phyloP scores from a whole-genome alignment of 2,329 filamentous ascomycete genomes.

The Acephala macrosclerotiorum region DNA sequence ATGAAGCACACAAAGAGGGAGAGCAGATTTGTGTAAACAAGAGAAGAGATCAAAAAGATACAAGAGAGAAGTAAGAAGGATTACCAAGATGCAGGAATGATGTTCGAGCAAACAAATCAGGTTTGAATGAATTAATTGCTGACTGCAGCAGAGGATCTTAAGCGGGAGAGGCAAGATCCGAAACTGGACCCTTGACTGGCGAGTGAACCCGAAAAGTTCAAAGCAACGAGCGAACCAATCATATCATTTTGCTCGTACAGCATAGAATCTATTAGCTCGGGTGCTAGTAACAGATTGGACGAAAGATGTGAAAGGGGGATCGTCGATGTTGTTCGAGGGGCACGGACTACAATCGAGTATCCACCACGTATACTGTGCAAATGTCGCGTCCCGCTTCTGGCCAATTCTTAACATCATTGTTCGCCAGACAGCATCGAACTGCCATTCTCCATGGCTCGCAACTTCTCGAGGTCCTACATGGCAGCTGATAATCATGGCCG shows the following conservation, averaged over 20 bases:
- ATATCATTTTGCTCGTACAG: neutral
- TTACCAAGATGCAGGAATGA: neutral
- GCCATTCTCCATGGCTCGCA: neutral
- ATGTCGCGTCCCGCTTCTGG: neutral
- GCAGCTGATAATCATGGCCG: neutral
- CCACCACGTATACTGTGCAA: neutral
- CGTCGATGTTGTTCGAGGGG: neutral
- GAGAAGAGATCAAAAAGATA: neutral
- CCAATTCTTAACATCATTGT: neutral
- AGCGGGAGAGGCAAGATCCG: slow-evolving; percentile 1
- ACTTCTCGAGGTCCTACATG: neutral
- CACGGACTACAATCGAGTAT: neutral
- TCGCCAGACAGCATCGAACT: neutral
- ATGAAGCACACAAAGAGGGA: neutral
- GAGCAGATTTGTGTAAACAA: neutral
- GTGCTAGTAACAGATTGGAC: neutral
- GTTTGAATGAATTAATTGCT: neutral
- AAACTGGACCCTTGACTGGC: neutral
- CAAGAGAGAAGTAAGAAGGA: neutral
- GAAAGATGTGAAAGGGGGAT: neutral
- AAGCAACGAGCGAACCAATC: neutral
- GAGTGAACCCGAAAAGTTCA: neutral
- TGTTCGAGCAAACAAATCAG: neutral
- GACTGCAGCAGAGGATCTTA: neutral
- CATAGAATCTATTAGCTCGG: neutral